Evolutionary conservation across 257 asterid species (phyloP).

Genomic region (Salvia miltiorrhiza): DNA sequence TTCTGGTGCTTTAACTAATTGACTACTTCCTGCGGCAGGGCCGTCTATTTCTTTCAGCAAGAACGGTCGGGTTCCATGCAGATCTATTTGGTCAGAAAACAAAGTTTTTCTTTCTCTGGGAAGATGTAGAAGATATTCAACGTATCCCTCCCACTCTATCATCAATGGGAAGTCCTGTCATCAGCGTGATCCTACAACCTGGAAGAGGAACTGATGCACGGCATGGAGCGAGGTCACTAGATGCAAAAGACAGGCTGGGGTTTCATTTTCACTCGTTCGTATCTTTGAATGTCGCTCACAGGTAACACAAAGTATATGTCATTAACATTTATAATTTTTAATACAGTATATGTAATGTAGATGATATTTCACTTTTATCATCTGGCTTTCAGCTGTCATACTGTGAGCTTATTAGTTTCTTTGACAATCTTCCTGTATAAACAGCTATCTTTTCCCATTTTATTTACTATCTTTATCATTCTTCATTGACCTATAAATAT

Average conservation of each 20-base stretch:
- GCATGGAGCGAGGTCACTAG: conserved; percentile 92
- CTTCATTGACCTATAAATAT: background rate
- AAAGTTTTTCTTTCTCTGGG: conserved; percentile 93
- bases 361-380: background rate
- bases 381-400: too few species aligned
- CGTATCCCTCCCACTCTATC: conserved; percentile 86
- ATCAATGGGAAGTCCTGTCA: conserved; percentile 95
- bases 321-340: background rate
- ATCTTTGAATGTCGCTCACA: conserved; percentile 80
- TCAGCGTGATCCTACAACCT: conserved; percentile 66
- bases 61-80: conserved; percentile 91
- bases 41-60: conserved; percentile 89
- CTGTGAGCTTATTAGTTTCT: background rate
- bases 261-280: conserved; percentile 94
- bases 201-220: conserved; percentile 90
- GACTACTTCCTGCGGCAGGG: conserved; percentile 52
- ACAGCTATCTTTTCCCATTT: background rate
- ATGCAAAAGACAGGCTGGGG: conserved; percentile 79
- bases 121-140: conserved; percentile 91
- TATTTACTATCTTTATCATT: background rate
- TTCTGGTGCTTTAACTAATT: background rate
- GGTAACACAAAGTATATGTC: conserved; percentile 40
- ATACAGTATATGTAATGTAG: background rate
- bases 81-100: conserved; percentile 95
- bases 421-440: background rate